These are phyloP conservation scores for Epichloe scottii DNA, from an alignment of 2,329 filamentous ascomycete genomes.

Conservation along the genomic window DNA sequence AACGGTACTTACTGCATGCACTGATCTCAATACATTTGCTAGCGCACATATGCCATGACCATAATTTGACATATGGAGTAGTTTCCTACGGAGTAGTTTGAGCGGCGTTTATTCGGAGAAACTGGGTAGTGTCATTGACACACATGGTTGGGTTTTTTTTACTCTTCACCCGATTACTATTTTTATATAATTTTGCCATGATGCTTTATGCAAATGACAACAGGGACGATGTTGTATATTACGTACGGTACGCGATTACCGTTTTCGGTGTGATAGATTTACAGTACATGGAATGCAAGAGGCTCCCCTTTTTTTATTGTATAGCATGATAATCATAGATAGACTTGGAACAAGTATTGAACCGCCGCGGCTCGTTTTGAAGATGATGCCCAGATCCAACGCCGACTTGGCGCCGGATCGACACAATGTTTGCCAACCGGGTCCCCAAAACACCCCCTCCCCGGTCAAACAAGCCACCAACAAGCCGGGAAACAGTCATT, in stretches of 20 bases:
- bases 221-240: slow-evolving; percentile 5
- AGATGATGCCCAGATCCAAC: background rate
- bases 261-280: slow-evolving; percentile 1
- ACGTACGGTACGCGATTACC: background rate
- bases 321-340: slow-evolving; percentile 5
- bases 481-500: too few species aligned
- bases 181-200: slow-evolving; percentile 1
- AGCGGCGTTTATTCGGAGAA: slow-evolving; percentile 5
- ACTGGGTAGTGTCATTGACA: background rate
- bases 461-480: too few species aligned
- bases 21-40: background rate
- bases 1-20: background rate
- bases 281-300: background rate
- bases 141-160: background rate
- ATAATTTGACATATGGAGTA: slow-evolving; percentile 1
- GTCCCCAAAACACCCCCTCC: too few species aligned
- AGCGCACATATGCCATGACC: slow-evolving; percentile 1
- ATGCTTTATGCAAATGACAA: background rate
- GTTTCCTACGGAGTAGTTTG: background rate
- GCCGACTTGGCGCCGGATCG: too few species aligned
- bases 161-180: background rate
- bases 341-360: background rate
- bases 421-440: too few species aligned
- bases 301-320: background rate
- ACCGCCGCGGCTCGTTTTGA: background rate